These are phyloP conservation scores for Bertia moriformis DNA, from an alignment of 2,329 filamentous ascomycete species.

Conservation along the genomic window DNA sequence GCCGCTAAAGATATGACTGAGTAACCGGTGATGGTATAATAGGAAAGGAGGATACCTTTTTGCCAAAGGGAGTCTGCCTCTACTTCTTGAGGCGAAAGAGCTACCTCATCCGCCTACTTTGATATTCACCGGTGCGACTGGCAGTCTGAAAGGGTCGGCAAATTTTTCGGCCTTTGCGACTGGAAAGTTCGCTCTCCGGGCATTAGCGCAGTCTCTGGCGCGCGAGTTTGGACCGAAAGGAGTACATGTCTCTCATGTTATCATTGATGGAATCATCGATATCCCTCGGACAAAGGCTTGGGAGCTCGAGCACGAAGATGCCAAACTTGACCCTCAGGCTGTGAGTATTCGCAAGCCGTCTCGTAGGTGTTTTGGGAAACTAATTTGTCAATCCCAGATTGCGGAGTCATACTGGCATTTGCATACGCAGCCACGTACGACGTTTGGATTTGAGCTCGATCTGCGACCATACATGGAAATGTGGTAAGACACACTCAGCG, in stretches of 20 bases:
- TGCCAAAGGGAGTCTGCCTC: constrained; percentile 47
- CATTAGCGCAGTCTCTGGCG: constrained; percentile 52
- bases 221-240: constrained; percentile 63
- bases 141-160: constrained; percentile 52
- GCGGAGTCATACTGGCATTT: constrained; percentile 63
- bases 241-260: constrained; percentile 59
- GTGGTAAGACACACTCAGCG: too few species aligned
- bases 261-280: constrained; percentile 66
- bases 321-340: constrained; percentile 52
- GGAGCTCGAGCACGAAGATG: constrained; percentile 19
- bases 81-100: constrained; percentile 41
- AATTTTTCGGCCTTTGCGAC: constrained; percentile 49
- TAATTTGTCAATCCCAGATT: too few species aligned
- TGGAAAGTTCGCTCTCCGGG: constrained; percentile 57
- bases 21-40: too few species aligned
- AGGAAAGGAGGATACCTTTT: constrained; percentile 54
- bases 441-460: constrained; percentile 61
- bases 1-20: too few species aligned
- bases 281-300: constrained; percentile 47
- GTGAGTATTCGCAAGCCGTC: too few species aligned
- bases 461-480: constrained; percentile 60
- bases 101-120: constrained; percentile 48
- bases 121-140: constrained; percentile 65
- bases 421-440: constrained; percentile 56
- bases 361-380: too few species aligned